A percentile compares a stretch with the other conserved stretches of the same genome.
Evolutionary conservation across 352 stramenopile genomes (phyloP).

Genomic region (Pythium folliculosum): DNA sequence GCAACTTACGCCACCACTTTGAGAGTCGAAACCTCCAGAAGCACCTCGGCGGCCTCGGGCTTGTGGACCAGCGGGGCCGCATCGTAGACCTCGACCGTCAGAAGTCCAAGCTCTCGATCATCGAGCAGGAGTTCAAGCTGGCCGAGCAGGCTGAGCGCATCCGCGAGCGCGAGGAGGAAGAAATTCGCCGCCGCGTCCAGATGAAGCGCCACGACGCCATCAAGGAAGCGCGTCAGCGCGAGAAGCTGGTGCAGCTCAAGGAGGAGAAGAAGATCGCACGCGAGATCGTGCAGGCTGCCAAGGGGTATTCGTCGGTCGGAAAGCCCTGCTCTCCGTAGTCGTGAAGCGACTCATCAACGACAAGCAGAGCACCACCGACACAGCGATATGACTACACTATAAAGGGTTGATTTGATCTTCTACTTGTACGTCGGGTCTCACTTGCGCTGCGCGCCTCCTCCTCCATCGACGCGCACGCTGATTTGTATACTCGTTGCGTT

Average conservation of each 20-base stretch:
- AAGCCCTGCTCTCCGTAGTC: conserved; percentile 24
- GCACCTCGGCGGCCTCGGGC: conserved; percentile 75
- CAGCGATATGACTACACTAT: neutral
- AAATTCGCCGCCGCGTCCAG: conserved; percentile 87
- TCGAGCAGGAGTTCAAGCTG: conserved; percentile 91
- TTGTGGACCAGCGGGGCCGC: conserved; percentile 87
- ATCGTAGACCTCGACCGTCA: conserved; percentile 91
- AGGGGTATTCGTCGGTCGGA: conserved; percentile 53
- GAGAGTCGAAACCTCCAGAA: conserved; percentile 75
- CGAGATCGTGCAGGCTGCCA: conserved; percentile 83
- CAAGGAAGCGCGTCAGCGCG: conserved; percentile 72
- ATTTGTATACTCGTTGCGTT: conserved; percentile 41
- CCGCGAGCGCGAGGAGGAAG: conserved; percentile 81
- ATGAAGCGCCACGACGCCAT: conserved; percentile 87
- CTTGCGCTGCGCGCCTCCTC: conserved; percentile 22
- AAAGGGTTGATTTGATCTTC: neutral
- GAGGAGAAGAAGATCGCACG: conserved; percentile 86
- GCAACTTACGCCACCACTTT: conserved; percentile 90
- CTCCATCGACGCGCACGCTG: conserved; percentile 34
- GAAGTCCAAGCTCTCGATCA: conserved; percentile 89
- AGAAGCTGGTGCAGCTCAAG: conserved; percentile 87
- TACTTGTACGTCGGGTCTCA: conserved; percentile 11
- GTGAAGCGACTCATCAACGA: neutral
- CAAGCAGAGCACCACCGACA: neutral
- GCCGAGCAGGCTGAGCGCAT: conserved; percentile 79